These are phyloP conservation scores for Triticum dicoccoides DNA, from an alignment of 176 grass and related monocot species.

Conservation along the genomic window DNA sequence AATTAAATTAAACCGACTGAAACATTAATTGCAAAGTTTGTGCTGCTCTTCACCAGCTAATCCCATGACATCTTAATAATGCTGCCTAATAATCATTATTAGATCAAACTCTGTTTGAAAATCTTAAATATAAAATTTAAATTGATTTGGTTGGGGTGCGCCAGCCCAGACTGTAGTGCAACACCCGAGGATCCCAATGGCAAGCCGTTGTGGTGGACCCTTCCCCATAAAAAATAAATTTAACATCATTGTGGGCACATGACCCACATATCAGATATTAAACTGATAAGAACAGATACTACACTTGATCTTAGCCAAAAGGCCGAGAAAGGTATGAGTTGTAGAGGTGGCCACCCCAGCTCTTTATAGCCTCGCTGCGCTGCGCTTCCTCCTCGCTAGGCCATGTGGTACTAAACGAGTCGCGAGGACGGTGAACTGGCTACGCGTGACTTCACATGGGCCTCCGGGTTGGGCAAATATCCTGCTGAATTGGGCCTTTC, in stretches of 20 bases:
- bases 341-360: not conserved
- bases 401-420: not conserved
- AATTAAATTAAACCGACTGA: no score
- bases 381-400: not conserved
- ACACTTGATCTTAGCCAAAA: constrained; percentile 86
- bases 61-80: no score
- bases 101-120: no score
- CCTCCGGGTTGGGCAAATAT: no score
- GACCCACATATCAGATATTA: constrained; percentile 34
- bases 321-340: constrained; percentile 60
- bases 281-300: constrained; percentile 83
- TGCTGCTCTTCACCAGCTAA: no score
- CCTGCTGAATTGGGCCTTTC: no score
- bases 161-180: not conserved
- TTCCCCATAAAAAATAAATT: not conserved
- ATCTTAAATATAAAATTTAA: no score
- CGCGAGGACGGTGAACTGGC: no score
- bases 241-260: not conserved
- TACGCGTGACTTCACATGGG: no score
- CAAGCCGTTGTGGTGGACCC: not conserved
- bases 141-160: no score
- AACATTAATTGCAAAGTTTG: no score
- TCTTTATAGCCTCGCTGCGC: not conserved
- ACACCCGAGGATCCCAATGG: not conserved
- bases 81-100: no score